phyloP scores from a whole-genome alignment of 1,284 basidiomycete species.

The Leccinum ponderosum region DNA sequence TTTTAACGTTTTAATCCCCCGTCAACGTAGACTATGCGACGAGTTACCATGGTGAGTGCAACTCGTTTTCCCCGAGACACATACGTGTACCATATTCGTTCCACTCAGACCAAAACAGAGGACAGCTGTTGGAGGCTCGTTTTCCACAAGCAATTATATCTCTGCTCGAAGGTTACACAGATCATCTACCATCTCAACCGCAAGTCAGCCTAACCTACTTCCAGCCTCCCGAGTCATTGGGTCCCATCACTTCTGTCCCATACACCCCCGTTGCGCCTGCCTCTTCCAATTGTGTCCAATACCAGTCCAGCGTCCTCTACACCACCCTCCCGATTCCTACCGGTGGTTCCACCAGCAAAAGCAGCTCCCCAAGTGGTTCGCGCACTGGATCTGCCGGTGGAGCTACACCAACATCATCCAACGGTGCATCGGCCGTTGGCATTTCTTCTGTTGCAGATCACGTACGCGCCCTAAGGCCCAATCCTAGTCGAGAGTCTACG shows the following conservation, averaged over 20 bases:
- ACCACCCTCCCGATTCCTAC: constrained; percentile 24
- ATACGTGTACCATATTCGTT: too few species aligned
- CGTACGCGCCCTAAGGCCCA: too few species aligned
- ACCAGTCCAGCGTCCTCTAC: constrained; percentile 53
- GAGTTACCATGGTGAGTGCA: too few species aligned
- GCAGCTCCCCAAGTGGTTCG: constrained; percentile 24
- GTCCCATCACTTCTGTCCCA: constrained; percentile 56
- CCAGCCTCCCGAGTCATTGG: constrained; percentile 61
- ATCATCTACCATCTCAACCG: too few species aligned
- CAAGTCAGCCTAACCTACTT: constrained; percentile 42
- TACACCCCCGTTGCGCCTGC: constrained; percentile 61
- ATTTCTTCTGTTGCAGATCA: constrained; percentile 36
- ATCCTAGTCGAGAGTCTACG: background rate
- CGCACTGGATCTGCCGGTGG: constrained; percentile 23
- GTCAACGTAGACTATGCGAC: too few species aligned
- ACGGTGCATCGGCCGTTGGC: constrained; percentile 36
- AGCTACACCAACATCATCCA: constrained; percentile 25
- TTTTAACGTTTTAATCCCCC: too few species aligned
- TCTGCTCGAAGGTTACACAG: too few species aligned
- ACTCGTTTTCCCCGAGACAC: too few species aligned
- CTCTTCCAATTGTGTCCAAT: constrained; percentile 63
- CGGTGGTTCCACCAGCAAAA: background rate
- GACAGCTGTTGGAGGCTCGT: too few species aligned
- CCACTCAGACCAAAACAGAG: too few species aligned
- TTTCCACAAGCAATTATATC: too few species aligned